These are phyloP conservation scores for Blastomyces emzantsi DNA, from an alignment of 2,329 filamentous ascomycete species.

Conservation along the genomic window DNA sequence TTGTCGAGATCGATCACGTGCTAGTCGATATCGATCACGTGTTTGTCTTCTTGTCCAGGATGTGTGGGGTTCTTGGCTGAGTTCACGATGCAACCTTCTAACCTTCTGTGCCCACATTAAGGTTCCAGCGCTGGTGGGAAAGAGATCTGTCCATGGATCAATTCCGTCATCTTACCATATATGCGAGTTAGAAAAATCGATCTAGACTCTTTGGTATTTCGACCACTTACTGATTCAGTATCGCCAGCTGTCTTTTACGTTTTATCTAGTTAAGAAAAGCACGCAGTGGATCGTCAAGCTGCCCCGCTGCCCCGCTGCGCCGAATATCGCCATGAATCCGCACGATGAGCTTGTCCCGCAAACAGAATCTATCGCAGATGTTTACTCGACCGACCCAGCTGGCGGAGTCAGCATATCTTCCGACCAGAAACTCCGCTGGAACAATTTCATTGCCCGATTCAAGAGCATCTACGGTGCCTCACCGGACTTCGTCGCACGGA, in stretches of 20 bases:
- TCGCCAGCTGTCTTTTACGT: neutral
- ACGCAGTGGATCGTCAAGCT: neutral
- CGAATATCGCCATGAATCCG: neutral
- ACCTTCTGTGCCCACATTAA: neutral
- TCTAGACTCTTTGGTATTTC: neutral
- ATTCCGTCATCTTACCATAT: neutral
- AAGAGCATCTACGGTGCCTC: conserved; percentile 57
- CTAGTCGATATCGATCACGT: too few relatives aligned
- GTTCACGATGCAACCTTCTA: neutral
- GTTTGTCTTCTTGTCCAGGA: neutral
- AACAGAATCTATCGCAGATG: conserved; percentile 64
- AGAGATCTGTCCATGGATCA: neutral
- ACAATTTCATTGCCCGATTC: conserved; percentile 62
- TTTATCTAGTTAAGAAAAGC: neutral
- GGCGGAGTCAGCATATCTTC: conserved; percentile 63
- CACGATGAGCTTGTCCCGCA: conserved; percentile 54
- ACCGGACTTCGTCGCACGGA: conserved; percentile 76
- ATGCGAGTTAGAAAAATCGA: neutral
- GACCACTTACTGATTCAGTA: neutral
- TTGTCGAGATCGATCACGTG: too few relatives aligned
- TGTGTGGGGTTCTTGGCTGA: neutral
- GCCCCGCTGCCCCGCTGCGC: neutral
- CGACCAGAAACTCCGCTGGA: conserved; percentile 65
- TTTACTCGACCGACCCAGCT: conserved; percentile 70
- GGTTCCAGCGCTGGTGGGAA: neutral